A percentile compares a stretch with the other conserved stretches of the same genome.
phyloP scores from a whole-genome alignment of 176 grass and related monocot species.

The Aechmea fasciata region DNA sequence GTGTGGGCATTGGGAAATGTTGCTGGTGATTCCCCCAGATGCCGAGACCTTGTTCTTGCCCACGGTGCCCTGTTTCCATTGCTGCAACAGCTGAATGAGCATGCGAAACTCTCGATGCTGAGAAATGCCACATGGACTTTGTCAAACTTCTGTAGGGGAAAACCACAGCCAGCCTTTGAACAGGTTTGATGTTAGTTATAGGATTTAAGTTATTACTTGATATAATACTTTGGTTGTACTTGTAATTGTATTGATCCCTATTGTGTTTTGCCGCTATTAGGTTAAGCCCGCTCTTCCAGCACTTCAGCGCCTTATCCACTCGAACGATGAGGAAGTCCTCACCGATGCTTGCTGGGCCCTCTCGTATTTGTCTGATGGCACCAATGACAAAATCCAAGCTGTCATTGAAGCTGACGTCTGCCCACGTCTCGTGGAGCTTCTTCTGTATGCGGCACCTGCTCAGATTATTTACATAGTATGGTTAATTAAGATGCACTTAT shows the following conservation, averaged over 20 bases:
- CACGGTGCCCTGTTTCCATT: conserved; percentile 54
- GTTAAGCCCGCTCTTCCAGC: conserved; percentile 78
- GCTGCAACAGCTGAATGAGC: conserved; percentile 78
- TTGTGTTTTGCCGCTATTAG: conserved; percentile 23
- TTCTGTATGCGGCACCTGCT: conserved; percentile 41
- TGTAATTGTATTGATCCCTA: background rate
- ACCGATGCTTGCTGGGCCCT: conserved; percentile 96
- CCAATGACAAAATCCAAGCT: conserved; percentile 93
- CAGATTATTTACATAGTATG: background rate
- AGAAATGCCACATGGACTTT: conserved; percentile 96
- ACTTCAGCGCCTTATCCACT: conserved; percentile 78
- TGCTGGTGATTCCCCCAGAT: conserved; percentile 84
- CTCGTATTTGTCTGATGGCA: conserved; percentile 88
- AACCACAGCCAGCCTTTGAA: conserved; percentile 78
- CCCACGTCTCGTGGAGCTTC: conserved; percentile 80
- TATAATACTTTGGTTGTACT: too few relatives aligned
- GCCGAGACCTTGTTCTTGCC: conserved; percentile 75
- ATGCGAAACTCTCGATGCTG: conserved; percentile 87
- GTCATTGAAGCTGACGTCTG: conserved; percentile 86
- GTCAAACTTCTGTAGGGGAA: conserved; percentile 89
- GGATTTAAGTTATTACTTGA: background rate
- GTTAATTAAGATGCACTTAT: background rate
- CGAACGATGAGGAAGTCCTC: conserved; percentile 85
- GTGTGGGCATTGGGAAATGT: conserved; percentile 97
- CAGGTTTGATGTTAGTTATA: conserved; percentile 36